These are phyloP conservation scores for Pseudocercospora fuligena DNA, from an alignment of 2,329 filamentous ascomycete genomes.

Conservation along the genomic window DNA sequence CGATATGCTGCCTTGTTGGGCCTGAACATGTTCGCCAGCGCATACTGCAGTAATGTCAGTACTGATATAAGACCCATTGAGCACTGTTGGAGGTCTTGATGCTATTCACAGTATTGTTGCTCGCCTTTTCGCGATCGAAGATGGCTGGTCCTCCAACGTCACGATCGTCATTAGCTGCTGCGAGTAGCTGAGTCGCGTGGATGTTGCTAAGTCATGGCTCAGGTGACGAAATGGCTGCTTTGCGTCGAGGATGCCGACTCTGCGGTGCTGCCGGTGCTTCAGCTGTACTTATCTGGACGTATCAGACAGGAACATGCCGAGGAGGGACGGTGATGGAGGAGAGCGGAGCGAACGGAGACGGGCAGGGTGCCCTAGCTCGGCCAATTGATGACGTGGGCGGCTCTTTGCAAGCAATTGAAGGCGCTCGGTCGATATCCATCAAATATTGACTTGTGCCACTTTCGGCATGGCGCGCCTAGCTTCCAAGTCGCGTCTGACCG, in stretches of 20 bases:
- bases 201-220: slow-evolving; percentile 9
- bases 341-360: background rate
- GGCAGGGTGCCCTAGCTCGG: background rate
- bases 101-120: background rate
- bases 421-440: background rate
- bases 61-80: background rate
- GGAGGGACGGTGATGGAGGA: background rate
- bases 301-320: background rate
- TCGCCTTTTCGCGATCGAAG: background rate
- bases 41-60: background rate
- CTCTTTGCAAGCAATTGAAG: background rate
- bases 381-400: background rate
- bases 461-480: background rate
- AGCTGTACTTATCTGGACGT: background rate
- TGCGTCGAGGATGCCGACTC: background rate
- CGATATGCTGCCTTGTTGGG: background rate
- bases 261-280: slow-evolving; percentile 13
- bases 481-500: no score
- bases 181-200: slow-evolving; percentile 8
- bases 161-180: slow-evolving; percentile 4
- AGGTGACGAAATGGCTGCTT: slow-evolving; percentile 7
- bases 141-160: slow-evolving; percentile 2
- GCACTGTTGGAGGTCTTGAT: background rate
- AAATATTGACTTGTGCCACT: background rate
- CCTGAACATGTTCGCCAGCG: slow-evolving; percentile 2